Evolutionary conservation across 345 rosid species (phyloP).

Genomic region (Mangifera indica): DNA sequence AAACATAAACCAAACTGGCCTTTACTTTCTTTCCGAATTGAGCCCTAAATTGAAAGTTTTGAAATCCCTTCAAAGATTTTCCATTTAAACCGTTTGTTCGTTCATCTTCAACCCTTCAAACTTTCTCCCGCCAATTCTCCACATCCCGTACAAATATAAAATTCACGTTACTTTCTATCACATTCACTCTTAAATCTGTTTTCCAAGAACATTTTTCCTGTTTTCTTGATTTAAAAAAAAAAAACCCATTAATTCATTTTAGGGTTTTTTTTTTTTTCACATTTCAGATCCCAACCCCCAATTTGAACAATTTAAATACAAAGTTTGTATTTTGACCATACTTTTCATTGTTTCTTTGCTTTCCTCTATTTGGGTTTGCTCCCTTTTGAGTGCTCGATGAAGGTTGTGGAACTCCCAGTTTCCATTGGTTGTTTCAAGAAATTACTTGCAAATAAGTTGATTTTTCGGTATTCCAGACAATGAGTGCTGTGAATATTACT

Average conservation of each 20-base stretch:
- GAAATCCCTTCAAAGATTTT: neutral
- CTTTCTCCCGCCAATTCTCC: conserved; percentile 6
- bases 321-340: neutral
- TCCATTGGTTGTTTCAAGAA: neutral
- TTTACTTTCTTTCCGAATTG: neutral
- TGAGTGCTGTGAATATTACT: conserved; percentile 87
- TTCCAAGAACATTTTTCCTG: neutral
- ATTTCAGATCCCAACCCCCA: no score
- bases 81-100: conserved; percentile 5
- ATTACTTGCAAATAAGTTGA: neutral
- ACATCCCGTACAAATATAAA: neutral
- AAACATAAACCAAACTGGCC: no score
- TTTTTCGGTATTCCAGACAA: conserved; percentile 20
- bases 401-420: conserved; percentile 14
- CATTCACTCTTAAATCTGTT: neutral
- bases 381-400: conserved; percentile 16
- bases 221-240: no score
- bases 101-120: neutral
- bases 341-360: neutral
- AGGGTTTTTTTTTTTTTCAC: neutral
- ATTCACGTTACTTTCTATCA: neutral
- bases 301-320: neutral
- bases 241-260: neutral
- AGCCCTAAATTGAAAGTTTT: neutral
- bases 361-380: neutral